phyloP scores from a whole-genome alignment of 495 filamentous ascomycete genomes.

The Talaromyces liani region DNA sequence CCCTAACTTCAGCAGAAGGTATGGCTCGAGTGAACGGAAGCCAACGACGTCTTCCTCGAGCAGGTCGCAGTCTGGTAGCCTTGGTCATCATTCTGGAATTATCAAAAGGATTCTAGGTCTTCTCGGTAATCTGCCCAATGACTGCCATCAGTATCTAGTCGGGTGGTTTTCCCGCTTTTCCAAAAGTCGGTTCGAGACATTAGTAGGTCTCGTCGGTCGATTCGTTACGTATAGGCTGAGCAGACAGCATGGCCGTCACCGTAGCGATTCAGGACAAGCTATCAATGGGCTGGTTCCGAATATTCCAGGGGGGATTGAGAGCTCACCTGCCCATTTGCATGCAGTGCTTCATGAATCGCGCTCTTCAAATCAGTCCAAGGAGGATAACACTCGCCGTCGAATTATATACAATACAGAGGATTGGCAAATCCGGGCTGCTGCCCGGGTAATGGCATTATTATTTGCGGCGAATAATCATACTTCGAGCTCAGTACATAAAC shows the following conservation, averaged over 20 bases:
- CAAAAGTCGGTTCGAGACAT: constrained; percentile 56
- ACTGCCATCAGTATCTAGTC: constrained; percentile 78
- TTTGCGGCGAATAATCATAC: constrained; percentile 69
- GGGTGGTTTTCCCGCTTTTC: constrained; percentile 75
- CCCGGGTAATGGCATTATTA: constrained; percentile 72
- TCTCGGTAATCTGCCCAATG: constrained; percentile 64
- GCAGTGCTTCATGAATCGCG: constrained; percentile 58
- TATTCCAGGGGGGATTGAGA: constrained; percentile 52
- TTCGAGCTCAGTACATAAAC: constrained; percentile 28
- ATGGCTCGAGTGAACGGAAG: constrained; percentile 14
- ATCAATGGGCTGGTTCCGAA: constrained; percentile 64
- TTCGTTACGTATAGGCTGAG: constrained; percentile 80
- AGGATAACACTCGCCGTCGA: constrained; percentile 31
- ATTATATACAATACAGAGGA: constrained; percentile 69
- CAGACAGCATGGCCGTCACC: constrained; percentile 64
- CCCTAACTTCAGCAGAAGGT: constrained; percentile 6
- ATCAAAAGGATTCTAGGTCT: constrained; percentile 81
- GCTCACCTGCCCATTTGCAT: constrained; percentile 64
- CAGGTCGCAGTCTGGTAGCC: constrained; percentile 20
- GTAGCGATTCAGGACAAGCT: constrained; percentile 41
- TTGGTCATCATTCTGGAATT: constrained; percentile 68
- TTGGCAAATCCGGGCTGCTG: constrained; percentile 84
- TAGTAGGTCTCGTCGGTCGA: constrained; percentile 67
- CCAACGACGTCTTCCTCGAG: constrained; percentile 16
- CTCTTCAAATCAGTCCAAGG: constrained; percentile 14